A percentile compares a stretch with the other conserved stretches of the same genome.
These are phyloP conservation scores for Coccomyxa subellipsoidea DNA, from an alignment of 163 green algal species.

Conservation along the genomic window DNA sequence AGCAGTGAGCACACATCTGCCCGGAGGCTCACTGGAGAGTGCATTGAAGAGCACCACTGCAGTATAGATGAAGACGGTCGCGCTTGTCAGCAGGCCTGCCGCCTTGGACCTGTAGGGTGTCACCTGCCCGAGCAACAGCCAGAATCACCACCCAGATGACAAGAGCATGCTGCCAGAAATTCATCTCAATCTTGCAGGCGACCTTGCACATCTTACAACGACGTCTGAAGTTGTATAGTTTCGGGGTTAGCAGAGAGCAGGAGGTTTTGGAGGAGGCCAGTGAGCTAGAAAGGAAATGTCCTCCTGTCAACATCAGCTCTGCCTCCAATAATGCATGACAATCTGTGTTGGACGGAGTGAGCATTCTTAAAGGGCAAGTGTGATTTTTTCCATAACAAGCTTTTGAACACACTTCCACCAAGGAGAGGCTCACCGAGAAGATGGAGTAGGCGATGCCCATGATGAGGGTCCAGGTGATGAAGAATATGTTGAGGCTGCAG, in stretches of 20 bases:
- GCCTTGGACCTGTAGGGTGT: constrained; percentile 47
- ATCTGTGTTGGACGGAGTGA: too few relatives aligned
- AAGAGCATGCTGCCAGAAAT: neutral
- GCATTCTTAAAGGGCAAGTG: too few relatives aligned
- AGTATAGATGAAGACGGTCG: constrained; percentile 47
- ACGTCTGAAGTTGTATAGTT: too few relatives aligned
- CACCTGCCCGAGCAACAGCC: constrained; percentile 38
- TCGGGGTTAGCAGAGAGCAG: too few relatives aligned
- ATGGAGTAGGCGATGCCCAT: constrained; percentile 54
- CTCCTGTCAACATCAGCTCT: too few relatives aligned
- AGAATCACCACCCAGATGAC: neutral
- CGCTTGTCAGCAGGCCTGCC: constrained; percentile 67
- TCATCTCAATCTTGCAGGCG: neutral
- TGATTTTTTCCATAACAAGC: too few relatives aligned
- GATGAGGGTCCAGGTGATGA: constrained; percentile 75
- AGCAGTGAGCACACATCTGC: neutral
- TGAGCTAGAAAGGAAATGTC: too few relatives aligned
- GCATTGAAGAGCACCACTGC: constrained; percentile 40
- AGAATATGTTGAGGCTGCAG: constrained; percentile 80
- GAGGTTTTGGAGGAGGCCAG: too few relatives aligned
- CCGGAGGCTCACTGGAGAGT: constrained; percentile 52
- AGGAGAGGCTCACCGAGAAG: constrained; percentile 39
- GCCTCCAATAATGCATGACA: too few relatives aligned
- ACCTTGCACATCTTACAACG: too few relatives aligned
- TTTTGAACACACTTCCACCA: too few relatives aligned